Base-by-base conservation (phyloP, 805 yeast species). In the Yarrowia phangngaensis region DNA sequence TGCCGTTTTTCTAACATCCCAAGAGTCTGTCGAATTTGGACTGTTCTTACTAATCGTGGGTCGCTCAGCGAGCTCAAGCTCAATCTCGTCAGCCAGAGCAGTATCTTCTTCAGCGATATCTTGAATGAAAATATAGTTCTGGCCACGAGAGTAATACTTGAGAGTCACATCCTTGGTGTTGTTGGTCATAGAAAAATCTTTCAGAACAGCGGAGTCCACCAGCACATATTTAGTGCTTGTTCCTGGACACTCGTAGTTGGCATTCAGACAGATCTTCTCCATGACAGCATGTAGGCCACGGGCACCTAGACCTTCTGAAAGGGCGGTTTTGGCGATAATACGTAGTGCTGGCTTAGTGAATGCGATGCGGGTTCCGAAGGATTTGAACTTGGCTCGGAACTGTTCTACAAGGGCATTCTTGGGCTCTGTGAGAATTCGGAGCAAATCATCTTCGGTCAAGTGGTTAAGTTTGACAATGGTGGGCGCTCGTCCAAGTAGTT, bases 241-340 rank as follows among this genome's bases (percentile, higher is more conserved):
- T n/a, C 72, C 79, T 0, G 82, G 82, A 55, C 79, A 74, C 38
- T 77, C 82, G 58, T 71, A 78, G 57, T 77, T 78, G 4, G 76
- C 76, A 34, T 70, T 67, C 13, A 76, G 59, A 16, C 77, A 57
- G 13, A 76, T 51, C 49, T 74, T 68, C 51, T 76, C 82, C 71
- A 78, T 66, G 4, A 76, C 72, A 1, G 76, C 73, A 54, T 80
- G 64, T 20, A 78, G 58, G 0, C 82, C 82, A 56, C 83, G 67
- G 0, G 82, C 83, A 22, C 83, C 83, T 0, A 81, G 77, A 3
- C 79, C 79, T 53, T 73, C 77, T 20, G 64, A 60, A 24, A 74
- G 55, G 0, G 82, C 77, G 16, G 72, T 56, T 17, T 65, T 64
- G 0, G 82, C 78, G 12, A 78, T 70, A 29, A 61, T 65, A n/a